Percentiles rank a stretch among this genome's conserved stretches.
Conservation (phyloP, 495 filamentous ascomycete genomes). For the Emericellopsis terricola region DNA sequence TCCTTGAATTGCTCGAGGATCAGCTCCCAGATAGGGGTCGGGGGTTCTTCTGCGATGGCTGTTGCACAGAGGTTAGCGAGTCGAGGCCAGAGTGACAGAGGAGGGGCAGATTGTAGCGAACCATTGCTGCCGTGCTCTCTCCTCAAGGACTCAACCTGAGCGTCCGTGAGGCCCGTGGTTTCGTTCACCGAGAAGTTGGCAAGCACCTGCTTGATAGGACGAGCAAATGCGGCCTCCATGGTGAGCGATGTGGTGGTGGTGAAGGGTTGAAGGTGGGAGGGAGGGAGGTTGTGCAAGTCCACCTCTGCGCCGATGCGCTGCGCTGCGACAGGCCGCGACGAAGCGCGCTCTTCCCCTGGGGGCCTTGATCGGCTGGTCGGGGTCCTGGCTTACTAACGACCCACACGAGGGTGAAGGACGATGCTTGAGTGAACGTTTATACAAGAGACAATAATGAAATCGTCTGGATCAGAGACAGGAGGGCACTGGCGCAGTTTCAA, state of each 20-base stretch:
- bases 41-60: conserved; percentile 92
- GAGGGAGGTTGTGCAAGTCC: not conserved
- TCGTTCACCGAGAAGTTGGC: conserved; percentile 52
- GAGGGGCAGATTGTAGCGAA: conserved; percentile 19
- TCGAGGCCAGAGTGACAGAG: conserved; percentile 2
- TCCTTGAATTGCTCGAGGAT: conserved; percentile 99
- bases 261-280: conserved; percentile 1
- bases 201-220: conserved; percentile 49
- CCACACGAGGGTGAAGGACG: too few relatives aligned
- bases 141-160: conserved; percentile 43
- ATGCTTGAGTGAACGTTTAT: too few relatives aligned
- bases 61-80: conserved; percentile 8
- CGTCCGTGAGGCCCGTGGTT: conserved; percentile 45
- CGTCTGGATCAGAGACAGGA: too few relatives aligned
- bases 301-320: not conserved
- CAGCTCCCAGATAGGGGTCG: conserved; percentile 93
- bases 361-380: not conserved
- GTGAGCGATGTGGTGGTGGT: conserved; percentile 1
- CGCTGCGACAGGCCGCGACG: not conserved
- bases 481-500: too few relatives aligned
- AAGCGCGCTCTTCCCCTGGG: not conserved
- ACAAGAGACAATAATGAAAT: too few relatives aligned
- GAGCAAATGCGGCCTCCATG: conserved; percentile 72
- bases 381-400: too few relatives aligned
- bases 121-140: conserved; percentile 72